Conservation (phyloP, 371 early-diverging fungal genomes). For the Synchytrium microbalum region DNA sequence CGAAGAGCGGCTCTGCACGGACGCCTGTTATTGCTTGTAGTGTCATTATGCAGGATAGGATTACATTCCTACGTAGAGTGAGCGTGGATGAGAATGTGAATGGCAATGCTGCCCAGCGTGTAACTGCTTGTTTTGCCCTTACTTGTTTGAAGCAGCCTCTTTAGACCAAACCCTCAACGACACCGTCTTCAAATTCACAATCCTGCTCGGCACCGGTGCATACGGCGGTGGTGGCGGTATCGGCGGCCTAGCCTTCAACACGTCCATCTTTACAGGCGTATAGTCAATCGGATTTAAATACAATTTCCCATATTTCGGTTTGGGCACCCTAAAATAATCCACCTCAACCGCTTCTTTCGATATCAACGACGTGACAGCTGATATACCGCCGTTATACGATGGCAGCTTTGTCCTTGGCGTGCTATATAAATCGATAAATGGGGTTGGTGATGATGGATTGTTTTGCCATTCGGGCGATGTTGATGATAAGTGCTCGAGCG, state of each 20-base stretch:
- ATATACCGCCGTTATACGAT: not conserved
- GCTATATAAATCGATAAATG: not conserved
- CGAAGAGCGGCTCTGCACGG: constrained; percentile 72
- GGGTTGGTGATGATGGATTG: not conserved
- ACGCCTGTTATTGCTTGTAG: constrained; percentile 83
- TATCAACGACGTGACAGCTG: not conserved
- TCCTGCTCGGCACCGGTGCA: constrained; percentile 26
- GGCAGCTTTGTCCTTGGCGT: not conserved
- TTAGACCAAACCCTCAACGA: constrained; percentile 71
- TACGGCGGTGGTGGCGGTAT: constrained; percentile 17
- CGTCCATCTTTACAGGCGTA: constrained; percentile 25
- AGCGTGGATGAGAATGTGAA: constrained; percentile 7
- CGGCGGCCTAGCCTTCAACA: constrained; percentile 11
- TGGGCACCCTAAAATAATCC: not conserved
- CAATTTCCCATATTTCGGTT: constrained; percentile 8
- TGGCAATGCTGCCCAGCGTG: not conserved
- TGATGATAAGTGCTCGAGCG: constrained; percentile 8
- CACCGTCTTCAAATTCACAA: constrained; percentile 62
- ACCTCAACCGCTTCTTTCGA: not conserved
- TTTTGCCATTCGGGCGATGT: constrained; percentile 5
- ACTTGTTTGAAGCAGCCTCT: constrained; percentile 81
- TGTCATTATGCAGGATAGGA: constrained; percentile 84
- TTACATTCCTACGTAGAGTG: constrained; percentile 40
- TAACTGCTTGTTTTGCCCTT: constrained; percentile 10
- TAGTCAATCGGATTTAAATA: constrained; percentile 40